phyloP scores from a whole-genome alignment of 2,329 filamentous ascomycete genomes.

The Alternaria hordeiaustralica region DNA sequence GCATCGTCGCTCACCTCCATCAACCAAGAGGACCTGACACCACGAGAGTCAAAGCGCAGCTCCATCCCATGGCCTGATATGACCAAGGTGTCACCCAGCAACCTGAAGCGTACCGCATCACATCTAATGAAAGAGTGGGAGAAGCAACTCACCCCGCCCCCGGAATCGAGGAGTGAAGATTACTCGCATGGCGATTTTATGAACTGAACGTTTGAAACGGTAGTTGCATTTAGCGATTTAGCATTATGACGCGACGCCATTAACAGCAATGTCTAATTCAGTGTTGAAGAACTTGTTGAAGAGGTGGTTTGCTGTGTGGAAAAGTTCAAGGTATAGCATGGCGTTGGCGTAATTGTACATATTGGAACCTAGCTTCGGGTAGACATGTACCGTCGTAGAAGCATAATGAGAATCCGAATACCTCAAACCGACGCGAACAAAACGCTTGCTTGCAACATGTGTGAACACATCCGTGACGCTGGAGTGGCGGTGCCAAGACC shows the following conservation, averaged over 20 bases:
- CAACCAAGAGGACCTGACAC: constrained; percentile 19
- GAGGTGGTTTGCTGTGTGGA: constrained; percentile 30
- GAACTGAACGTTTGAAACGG: constrained; percentile 11
- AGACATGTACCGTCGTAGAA: constrained; percentile 8
- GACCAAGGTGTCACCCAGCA: constrained; percentile 74
- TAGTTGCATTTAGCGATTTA: constrained; percentile 10
- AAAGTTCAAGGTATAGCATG: constrained; percentile 17
- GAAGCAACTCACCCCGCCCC: constrained; percentile 68
- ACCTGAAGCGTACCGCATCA: constrained; percentile 81
- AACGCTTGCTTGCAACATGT: background rate
- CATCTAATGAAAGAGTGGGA: constrained; percentile 93
- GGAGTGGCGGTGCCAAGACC: constrained; percentile 24
- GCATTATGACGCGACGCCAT: constrained; percentile 41
- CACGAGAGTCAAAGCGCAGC: constrained; percentile 44
- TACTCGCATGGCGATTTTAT: constrained; percentile 47
- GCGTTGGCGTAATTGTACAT: constrained; percentile 20
- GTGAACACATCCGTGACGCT: background rate
- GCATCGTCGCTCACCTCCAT: constrained; percentile 43
- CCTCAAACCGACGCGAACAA: background rate
- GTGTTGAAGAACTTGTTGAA: constrained; percentile 13
- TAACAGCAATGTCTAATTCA: constrained; percentile 38
- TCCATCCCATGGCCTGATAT: constrained; percentile 71
- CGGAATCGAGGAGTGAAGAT: constrained; percentile 40
- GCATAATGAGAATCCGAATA: constrained; percentile 16
- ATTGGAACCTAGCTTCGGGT: constrained; percentile 17